Evolutionary conservation across 2,329 filamentous ascomycete genomes (phyloP).

Genomic region (Aspergillus ibericus): DNA sequence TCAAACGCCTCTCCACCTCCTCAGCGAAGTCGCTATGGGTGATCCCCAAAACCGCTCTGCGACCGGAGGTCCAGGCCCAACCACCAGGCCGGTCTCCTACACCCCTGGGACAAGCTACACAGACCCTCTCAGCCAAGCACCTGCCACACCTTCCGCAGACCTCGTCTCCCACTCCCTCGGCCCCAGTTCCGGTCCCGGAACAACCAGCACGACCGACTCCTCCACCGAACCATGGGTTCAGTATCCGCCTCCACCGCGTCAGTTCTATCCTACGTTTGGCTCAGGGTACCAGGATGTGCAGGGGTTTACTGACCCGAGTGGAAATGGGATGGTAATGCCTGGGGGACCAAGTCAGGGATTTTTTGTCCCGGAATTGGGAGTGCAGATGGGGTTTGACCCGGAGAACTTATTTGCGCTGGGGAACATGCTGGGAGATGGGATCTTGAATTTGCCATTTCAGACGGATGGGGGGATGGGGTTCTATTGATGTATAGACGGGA

Average conservation of each 20-base stretch:
- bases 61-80: not conserved
- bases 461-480: conserved; percentile 26
- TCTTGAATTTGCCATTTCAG: conserved; percentile 31
- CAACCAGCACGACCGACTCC: conserved; percentile 1
- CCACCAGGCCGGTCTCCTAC: conserved; percentile 7
- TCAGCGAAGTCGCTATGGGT: conserved; percentile 45
- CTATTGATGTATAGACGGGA: conserved; percentile 11
- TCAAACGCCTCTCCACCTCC: conserved; percentile 38
- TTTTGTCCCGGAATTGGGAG: conserved; percentile 27
- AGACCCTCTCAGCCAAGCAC: conserved; percentile 6
- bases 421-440: conserved; percentile 34
- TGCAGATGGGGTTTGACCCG: conserved; percentile 28
- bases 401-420: conserved; percentile 33
- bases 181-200: not conserved
- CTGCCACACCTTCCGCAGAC: conserved; percentile 11
- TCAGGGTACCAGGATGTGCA: conserved; percentile 10
- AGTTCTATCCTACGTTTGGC: conserved; percentile 13
- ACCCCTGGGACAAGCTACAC: conserved; percentile 13
- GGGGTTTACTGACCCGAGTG: conserved; percentile 19
- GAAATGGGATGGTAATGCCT: conserved; percentile 16
- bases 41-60: conserved; percentile 23
- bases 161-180: conserved; percentile 12
- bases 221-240: conserved; percentile 10
- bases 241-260: conserved; percentile 8
- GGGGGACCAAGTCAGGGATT: conserved; percentile 19